phyloP scores from a whole-genome alignment of 140 eudicot genomes.

The Oenanthe javanica region DNA sequence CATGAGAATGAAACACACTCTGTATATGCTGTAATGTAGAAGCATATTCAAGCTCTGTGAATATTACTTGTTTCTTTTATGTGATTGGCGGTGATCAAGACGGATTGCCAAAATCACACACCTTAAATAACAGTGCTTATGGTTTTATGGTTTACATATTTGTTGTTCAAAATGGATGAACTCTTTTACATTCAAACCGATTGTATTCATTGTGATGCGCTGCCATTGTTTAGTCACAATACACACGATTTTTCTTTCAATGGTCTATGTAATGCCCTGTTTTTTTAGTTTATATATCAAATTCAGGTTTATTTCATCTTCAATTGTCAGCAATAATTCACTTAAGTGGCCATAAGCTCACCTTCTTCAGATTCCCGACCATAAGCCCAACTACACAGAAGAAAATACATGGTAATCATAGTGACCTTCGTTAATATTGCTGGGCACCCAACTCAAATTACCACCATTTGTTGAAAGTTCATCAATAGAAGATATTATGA shows the following conservation, averaged over 20 bases:
- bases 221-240: neutral
- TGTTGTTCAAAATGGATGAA: neutral
- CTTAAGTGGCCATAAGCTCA: neutral
- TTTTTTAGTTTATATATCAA: no score
- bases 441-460: neutral
- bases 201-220: no score
- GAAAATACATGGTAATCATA: neutral
- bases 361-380: neutral
- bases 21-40: no score
- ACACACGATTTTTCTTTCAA: no score
- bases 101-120: no score
- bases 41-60: no score
- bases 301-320: neutral
- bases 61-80: neutral
- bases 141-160: no score
- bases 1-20: neutral
- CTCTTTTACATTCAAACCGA: neutral
- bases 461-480: neutral
- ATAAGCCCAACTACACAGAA: neutral
- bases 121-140: no score
- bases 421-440: neutral
- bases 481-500: neutral
- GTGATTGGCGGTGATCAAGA: no score
- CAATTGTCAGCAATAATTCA: neutral
- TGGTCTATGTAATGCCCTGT: no score